These are phyloP conservation scores for Fraxinus pennsylvanica DNA, from an alignment of 257 asterid species.

Conservation along the genomic window DNA sequence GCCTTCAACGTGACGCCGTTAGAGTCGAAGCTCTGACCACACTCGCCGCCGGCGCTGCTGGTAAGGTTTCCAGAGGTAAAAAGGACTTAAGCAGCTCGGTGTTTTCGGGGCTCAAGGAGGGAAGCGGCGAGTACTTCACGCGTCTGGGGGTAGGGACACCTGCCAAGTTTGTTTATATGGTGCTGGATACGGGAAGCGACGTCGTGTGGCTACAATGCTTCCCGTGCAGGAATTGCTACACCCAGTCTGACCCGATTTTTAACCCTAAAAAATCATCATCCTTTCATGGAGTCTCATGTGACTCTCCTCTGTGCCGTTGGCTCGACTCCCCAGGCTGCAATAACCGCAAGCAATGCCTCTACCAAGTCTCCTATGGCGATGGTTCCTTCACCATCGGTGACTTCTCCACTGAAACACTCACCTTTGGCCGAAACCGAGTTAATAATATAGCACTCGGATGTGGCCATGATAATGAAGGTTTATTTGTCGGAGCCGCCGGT, in stretches of 20 bases:
- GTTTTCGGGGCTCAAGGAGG: conserved; percentile 73
- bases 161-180: conserved; percentile 63
- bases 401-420: conserved; percentile 77
- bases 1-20: conserved; percentile 67
- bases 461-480: conserved; percentile 30
- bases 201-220: conserved; percentile 88
- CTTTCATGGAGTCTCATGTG: conserved; percentile 51
- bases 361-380: conserved; percentile 86
- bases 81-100: conserved; percentile 60
- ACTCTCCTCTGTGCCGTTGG: conserved; percentile 64
- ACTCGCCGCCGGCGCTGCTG: neutral
- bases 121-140: conserved; percentile 96
- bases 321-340: conserved; percentile 71
- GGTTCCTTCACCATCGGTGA: conserved; percentile 82
- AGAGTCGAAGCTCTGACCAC: conserved; percentile 32
- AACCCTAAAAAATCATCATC: conserved; percentile 57
- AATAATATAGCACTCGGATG: conserved; percentile 59
- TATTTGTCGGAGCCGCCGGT: conserved; percentile 85
- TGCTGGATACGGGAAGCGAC: conserved; percentile 88
- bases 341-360: conserved; percentile 55
- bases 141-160: conserved; percentile 87
- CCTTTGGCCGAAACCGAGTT: conserved; percentile 54
- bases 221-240: conserved; percentile 75
- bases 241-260: conserved; percentile 74
- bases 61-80: neutral